phyloP scores from a whole-genome alignment of 179 eudicot genomes.

The Pouteria campechiana region DNA sequence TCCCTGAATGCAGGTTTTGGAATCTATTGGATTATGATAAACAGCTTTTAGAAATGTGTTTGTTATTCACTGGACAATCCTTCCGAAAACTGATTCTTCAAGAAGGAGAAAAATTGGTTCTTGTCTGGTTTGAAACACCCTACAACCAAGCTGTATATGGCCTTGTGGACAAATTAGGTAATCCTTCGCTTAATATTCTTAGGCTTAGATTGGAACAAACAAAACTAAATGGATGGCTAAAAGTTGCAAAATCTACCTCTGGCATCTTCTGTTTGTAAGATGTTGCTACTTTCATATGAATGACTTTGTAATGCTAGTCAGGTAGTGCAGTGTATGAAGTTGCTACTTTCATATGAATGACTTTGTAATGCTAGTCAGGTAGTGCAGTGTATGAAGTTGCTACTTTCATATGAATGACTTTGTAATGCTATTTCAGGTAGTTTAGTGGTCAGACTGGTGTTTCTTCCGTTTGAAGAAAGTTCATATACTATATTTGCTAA shows the following conservation, averaged over 20 bases:
- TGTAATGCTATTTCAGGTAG: constrained; percentile 91
- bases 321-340: too few relatives aligned
- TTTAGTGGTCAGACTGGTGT: constrained; percentile 91
- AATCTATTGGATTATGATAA: constrained; percentile 32
- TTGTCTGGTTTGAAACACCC: constrained; percentile 96
- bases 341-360: too few relatives aligned
- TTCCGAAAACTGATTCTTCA: constrained; percentile 80
- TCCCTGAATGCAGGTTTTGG: constrained; percentile 55
- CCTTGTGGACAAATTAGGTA: constrained; percentile 96
- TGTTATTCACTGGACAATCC: constrained; percentile 77
- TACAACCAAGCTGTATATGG: constrained; percentile 99
- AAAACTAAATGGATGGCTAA: too few relatives aligned
- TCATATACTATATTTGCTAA: constrained; percentile 92
- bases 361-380: too few relatives aligned
- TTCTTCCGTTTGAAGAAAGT: constrained; percentile 98
- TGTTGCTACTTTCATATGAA: too few relatives aligned
- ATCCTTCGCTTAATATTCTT: constrained; percentile 3
- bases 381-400: too few relatives aligned
- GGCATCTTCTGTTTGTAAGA: too few relatives aligned
- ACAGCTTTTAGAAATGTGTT: constrained; percentile 71
- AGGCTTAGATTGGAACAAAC: constrained; percentile 1
- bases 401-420: too few relatives aligned
- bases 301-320: too few relatives aligned
- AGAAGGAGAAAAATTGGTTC: constrained; percentile 99
- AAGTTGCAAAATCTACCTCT: too few relatives aligned